Evolutionary conservation across 192 early-diverging fungal species (phyloP).

Genomic region (Spizellomyces punctatus): DNA sequence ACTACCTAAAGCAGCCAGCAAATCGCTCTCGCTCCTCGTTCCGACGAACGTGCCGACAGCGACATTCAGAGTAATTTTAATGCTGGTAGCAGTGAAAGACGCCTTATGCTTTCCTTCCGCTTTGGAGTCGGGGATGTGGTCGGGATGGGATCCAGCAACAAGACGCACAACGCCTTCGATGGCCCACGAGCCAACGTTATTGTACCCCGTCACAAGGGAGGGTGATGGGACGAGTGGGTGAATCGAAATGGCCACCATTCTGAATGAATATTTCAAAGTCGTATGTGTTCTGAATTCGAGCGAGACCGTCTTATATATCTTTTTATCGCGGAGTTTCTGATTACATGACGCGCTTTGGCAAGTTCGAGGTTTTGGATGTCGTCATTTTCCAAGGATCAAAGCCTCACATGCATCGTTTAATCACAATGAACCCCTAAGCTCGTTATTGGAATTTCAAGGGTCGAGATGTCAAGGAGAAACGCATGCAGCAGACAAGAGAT

Average conservation of each 20-base stretch:
- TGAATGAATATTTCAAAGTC: too few species aligned
- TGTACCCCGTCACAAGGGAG: conserved; percentile 26
- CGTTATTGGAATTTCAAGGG: too few species aligned
- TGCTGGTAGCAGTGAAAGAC: conserved; percentile 20
- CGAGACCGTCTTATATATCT: too few species aligned
- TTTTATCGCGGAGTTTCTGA: too few species aligned
- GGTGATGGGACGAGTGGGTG: conserved; percentile 21
- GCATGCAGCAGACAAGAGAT: too few species aligned
- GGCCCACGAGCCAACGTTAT: conserved; percentile 27
- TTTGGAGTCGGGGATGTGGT: not conserved
- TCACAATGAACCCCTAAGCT: too few species aligned
- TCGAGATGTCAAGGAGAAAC: too few species aligned
- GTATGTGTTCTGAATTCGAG: too few species aligned
- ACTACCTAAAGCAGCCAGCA: conserved; percentile 19
- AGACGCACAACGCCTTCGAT: conserved; percentile 31
- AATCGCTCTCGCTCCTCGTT: conserved; percentile 16
- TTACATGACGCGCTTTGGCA: too few species aligned
- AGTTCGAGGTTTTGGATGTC: too few species aligned
- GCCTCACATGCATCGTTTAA: too few species aligned
- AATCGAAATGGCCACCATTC: conserved; percentile 31
- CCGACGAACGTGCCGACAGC: conserved; percentile 13
- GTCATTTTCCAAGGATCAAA: too few species aligned
- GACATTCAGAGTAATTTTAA: conserved; percentile 22
- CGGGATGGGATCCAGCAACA: conserved; percentile 8
- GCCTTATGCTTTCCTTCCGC: conserved; percentile 15